phyloP scores from a whole-genome alignment of 371 early-diverging fungal species.

The Antonospora locustae region DNA sequence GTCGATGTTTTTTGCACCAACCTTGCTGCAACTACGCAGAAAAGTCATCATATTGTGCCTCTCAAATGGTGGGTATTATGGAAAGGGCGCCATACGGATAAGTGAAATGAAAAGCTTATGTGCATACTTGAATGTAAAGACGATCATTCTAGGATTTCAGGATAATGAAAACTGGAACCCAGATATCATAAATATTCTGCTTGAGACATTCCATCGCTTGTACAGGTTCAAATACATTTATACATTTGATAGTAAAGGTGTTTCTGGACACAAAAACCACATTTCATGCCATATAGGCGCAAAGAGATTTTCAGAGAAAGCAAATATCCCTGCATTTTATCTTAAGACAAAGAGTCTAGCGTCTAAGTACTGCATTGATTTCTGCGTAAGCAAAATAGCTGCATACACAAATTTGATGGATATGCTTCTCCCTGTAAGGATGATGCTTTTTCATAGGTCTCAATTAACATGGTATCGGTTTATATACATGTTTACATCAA shows the following conservation, averaged over 20 bases:
- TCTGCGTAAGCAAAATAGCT: not conserved
- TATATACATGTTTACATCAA: constrained; percentile 72
- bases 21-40: constrained; percentile 57
- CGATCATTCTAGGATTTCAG: constrained; percentile 21
- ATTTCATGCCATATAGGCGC: constrained; percentile 65
- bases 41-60: constrained; percentile 60
- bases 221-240: constrained; percentile 57
- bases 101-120: constrained; percentile 21
- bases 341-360: constrained; percentile 59
- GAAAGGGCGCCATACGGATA: constrained; percentile 48
- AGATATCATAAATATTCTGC: constrained; percentile 8
- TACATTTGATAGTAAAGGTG: constrained; percentile 77
- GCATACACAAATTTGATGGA: constrained; percentile 56
- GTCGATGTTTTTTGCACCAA: constrained; percentile 92
- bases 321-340: constrained; percentile 50
- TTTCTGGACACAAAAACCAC: constrained; percentile 82
- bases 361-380: constrained; percentile 61
- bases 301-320: constrained; percentile 51
- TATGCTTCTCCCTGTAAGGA: constrained; percentile 56
- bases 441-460: constrained; percentile 69
- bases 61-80: constrained; percentile 62
- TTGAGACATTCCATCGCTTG: constrained; percentile 12
- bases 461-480: constrained; percentile 87
- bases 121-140: not conserved
- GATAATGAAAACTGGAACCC: constrained; percentile 41